A percentile compares a stretch with the other conserved stretches of the same genome.
These are phyloP conservation scores for Monascus ruber DNA, from an alignment of 2,329 filamentous ascomycete genomes.

Conservation along the genomic window DNA sequence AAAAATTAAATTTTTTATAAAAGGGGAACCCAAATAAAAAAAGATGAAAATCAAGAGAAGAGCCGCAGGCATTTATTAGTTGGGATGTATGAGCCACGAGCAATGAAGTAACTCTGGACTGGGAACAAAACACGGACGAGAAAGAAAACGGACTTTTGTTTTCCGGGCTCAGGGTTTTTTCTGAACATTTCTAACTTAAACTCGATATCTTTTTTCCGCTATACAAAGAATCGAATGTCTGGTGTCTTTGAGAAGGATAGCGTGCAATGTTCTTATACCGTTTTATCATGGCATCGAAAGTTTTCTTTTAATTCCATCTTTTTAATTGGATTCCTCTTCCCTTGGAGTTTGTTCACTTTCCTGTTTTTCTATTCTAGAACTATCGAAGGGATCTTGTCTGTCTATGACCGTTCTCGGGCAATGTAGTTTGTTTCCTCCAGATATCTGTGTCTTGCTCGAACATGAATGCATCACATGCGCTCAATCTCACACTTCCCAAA, in stretches of 20 bases:
- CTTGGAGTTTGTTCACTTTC: neutral
- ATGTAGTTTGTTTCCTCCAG: neutral
- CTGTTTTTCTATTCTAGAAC: neutral
- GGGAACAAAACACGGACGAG: slow-evolving; percentile 2
- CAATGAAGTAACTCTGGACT: slow-evolving; percentile 26
- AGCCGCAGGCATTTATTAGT: slow-evolving; percentile 20
- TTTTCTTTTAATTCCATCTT: slow-evolving; percentile 12
- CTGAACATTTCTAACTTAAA: slow-evolving; percentile 24
- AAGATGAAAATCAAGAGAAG: slow-evolving; percentile 11
- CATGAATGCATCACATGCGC: neutral
- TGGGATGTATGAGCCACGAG: slow-evolving; percentile 35
- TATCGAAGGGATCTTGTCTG: neutral
- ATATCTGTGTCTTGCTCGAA: neutral
- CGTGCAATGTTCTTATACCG: slow-evolving; percentile 32
- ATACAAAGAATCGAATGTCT: slow-evolving; percentile 18
- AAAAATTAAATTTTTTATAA: slow-evolving; percentile 7
- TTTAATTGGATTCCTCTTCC: neutral
- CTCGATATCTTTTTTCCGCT: slow-evolving; percentile 14
- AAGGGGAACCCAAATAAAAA: slow-evolving; percentile 17
- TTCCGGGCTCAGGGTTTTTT: slow-evolving; percentile 17
- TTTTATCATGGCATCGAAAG: slow-evolving; percentile 22
- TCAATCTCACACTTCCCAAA: neutral
- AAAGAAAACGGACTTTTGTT: neutral
- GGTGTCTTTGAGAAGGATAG: slow-evolving; percentile 20
- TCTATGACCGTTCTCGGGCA: neutral